These are phyloP conservation scores for Domatiomyces catenatus DNA, from an alignment of 2,329 filamentous ascomycete species.

Conservation along the genomic window DNA sequence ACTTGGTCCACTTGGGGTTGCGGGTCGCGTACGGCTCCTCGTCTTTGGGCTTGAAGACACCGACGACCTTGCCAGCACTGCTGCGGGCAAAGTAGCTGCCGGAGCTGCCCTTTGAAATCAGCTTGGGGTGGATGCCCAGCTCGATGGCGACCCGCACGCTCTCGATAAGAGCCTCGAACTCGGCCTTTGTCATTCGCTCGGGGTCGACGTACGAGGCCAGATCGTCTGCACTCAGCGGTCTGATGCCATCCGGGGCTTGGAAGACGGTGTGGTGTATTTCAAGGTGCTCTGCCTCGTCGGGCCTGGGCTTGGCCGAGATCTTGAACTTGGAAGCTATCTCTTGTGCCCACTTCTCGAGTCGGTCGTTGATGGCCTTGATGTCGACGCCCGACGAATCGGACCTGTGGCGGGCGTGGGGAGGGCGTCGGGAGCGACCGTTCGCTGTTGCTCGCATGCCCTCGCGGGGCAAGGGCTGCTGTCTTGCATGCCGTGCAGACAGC, in stretches of 20 bases:
- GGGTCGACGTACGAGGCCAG: slow-evolving; percentile 45
- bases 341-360: slow-evolving; percentile 90
- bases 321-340: slow-evolving; percentile 98
- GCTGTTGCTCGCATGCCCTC: slow-evolving; percentile 43
- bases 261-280: slow-evolving; percentile 98
- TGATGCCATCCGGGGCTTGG: slow-evolving; percentile 74
- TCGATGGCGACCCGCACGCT: slow-evolving; percentile 83
- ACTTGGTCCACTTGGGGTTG: slow-evolving; percentile 99
- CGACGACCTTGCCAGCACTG: slow-evolving; percentile 79
- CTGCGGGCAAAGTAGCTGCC: slow-evolving; percentile 96
- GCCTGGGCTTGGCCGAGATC: slow-evolving; percentile 58
- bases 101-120: slow-evolving; percentile 94
- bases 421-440: slow-evolving; percentile 23
- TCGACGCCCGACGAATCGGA: slow-evolving; percentile 80
- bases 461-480: slow-evolving; percentile 47
- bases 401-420: slow-evolving; percentile 39
- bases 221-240: slow-evolving; percentile 60
- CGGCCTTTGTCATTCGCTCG: slow-evolving; percentile 55
- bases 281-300: slow-evolving; percentile 64
- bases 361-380: slow-evolving; percentile 93
- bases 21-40: slow-evolving; percentile 94
- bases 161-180: slow-evolving; percentile 80
- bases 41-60: slow-evolving; percentile 97
- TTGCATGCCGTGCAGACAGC: slow-evolving; percentile 48
- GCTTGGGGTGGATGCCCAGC: slow-evolving; percentile 77